Percentiles rank a stretch among this genome's conserved stretches.
Conservation (phyloP, 169 alveolate species). For the Eimeria falciformis region DNA sequence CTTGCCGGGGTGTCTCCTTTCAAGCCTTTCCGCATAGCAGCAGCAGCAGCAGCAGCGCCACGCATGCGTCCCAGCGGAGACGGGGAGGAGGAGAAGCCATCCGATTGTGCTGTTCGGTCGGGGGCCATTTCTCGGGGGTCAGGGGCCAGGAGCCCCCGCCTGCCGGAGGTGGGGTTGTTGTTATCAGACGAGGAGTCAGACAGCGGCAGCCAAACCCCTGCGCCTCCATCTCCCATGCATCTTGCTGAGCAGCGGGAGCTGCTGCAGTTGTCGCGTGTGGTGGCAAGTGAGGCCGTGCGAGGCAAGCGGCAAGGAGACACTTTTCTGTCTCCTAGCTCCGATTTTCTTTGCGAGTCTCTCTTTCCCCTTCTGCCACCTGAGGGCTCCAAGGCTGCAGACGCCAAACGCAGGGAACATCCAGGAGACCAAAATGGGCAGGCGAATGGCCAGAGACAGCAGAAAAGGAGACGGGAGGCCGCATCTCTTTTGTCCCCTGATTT, state of each 20-base stretch:
- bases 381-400: not conserved
- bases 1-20: not conserved
- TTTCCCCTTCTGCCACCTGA: not conserved
- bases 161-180: too few species aligned
- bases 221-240: conserved; percentile 69
- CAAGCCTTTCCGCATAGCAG: not conserved
- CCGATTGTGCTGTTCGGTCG: not conserved
- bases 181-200: not conserved
- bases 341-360: not conserved
- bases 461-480: conserved; percentile 5
- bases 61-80: not conserved
- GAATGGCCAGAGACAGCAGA: too few species aligned
- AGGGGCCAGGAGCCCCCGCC: too few species aligned
- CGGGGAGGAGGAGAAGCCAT: conserved; percentile 12
- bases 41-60: conserved; percentile 52
- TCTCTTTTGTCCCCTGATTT: not conserved
- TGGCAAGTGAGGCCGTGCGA: conserved; percentile 26
- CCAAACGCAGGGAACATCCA: not conserved
- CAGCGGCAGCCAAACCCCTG: conserved; percentile 16
- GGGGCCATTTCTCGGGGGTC: too few species aligned
- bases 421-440: too few species aligned
- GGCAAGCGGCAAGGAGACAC: not conserved
- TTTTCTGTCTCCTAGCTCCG: not conserved
- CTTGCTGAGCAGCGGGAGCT: conserved; percentile 72
- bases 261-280: conserved; percentile 54